Conservation (phyloP, 2,329 filamentous ascomycete genomes). For the Graphilbum fragrans region DNA sequence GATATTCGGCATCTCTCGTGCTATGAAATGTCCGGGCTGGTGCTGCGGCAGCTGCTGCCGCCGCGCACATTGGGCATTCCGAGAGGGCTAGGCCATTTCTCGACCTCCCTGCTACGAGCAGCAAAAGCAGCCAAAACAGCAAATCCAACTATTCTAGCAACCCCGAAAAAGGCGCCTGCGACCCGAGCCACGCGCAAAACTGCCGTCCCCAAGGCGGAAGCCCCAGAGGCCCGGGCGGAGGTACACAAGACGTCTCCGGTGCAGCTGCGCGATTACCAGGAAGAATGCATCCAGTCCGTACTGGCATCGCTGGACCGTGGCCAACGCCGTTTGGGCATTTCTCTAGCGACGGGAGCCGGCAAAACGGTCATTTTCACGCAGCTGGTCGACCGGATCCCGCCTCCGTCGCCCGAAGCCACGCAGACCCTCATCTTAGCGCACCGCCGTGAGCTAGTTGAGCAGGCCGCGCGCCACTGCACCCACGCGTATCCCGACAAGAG, state of each 20-base stretch:
- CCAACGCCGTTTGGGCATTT: slow-evolving; percentile 70
- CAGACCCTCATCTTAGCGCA: slow-evolving; percentile 89
- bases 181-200: background rate
- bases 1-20: background rate
- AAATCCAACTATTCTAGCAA: too few species aligned
- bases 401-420: slow-evolving; percentile 42
- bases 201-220: background rate
- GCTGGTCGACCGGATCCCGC: slow-evolving; percentile 65
- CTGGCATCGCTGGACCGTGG: slow-evolving; percentile 56
- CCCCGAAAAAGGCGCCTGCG: background rate
- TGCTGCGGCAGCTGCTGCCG: background rate
- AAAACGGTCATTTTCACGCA: slow-evolving; percentile 98
- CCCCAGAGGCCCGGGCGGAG: too few species aligned
- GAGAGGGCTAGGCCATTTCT: too few species aligned
- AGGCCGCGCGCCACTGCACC: slow-evolving; percentile 77
- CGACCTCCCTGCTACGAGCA: too few species aligned
- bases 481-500: slow-evolving; percentile 67
- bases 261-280: slow-evolving; percentile 70
- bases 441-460: slow-evolving; percentile 84
- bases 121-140: too few species aligned
- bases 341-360: slow-evolving; percentile 75
- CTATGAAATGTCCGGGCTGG: background rate
- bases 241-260: too few species aligned
- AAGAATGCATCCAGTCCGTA: slow-evolving; percentile 82
- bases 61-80: background rate